Percentiles rank a stretch among this genome's conserved stretches.
Conservation (phyloP, 176 grass and related monocot genomes). For the Hsuehochloa calcarea region DNA sequence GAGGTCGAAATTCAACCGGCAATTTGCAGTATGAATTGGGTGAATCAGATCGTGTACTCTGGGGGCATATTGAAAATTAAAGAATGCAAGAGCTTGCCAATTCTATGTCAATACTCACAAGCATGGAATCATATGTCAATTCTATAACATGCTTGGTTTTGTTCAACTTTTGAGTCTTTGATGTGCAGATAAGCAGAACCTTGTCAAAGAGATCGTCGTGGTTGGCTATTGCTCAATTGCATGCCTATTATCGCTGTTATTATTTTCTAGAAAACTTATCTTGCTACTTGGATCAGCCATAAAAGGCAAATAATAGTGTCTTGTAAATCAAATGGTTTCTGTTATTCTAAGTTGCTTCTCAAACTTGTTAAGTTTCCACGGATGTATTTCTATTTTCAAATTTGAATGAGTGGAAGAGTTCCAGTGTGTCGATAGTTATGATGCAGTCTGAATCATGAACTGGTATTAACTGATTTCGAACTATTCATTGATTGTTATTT, state of each 20-base stretch:
- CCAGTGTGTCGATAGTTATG: not conserved
- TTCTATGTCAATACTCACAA: not conserved
- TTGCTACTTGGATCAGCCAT: not conserved
- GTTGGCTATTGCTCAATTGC: not conserved
- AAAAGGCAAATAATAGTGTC: not conserved
- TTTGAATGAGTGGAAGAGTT: not conserved
- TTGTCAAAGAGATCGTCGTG: not conserved
- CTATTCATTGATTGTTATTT: constrained; percentile 12
- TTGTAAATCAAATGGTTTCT: not conserved
- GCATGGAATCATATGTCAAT: not conserved
- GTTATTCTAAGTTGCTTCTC: not conserved
- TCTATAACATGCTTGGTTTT: not conserved
- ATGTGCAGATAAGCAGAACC: not conserved
- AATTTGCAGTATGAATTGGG: not conserved
- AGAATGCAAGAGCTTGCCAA: not conserved
- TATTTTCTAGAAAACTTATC: not conserved
- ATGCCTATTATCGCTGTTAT: not conserved
- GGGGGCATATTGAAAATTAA: not conserved
- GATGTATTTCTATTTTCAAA: not conserved
- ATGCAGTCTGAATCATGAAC: not conserved
- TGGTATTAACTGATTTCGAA: not conserved
- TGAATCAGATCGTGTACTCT: not conserved
- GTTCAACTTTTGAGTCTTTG: not conserved
- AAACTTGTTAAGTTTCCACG: not conserved
- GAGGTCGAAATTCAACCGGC: not conserved